Conservation (phyloP, 1,284 basidiomycete species). For the Porogramme epimiltina region DNA sequence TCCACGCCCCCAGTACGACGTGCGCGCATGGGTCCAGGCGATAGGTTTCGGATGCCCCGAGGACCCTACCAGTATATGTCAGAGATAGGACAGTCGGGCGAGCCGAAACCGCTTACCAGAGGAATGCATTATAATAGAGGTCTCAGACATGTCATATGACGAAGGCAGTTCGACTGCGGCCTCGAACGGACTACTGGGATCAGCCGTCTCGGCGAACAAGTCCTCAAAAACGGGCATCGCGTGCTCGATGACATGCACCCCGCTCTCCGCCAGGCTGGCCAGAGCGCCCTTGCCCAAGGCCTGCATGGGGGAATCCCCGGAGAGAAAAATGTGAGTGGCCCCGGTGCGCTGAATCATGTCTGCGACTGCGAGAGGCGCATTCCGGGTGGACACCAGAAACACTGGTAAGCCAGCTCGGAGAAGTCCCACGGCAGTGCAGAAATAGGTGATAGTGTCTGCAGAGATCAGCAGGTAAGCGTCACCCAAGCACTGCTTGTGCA, state of each 20-base stretch:
- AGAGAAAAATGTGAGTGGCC: slow-evolving; percentile 30
- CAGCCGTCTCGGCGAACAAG: slow-evolving; percentile 7
- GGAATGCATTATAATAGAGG: slow-evolving; percentile 21
- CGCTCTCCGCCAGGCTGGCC: background rate
- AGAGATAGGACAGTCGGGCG: background rate
- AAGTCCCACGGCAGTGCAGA: slow-evolving; percentile 31
- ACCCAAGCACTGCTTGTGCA: background rate
- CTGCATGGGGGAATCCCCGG: slow-evolving; percentile 21
- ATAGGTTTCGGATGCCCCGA: slow-evolving; percentile 7
- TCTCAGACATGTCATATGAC: slow-evolving; percentile 2
- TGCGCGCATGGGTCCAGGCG: background rate
- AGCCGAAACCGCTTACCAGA: slow-evolving; percentile 19
- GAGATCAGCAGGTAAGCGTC: background rate
- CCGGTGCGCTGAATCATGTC: slow-evolving; percentile 36
- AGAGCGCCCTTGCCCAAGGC: slow-evolving; percentile 8
- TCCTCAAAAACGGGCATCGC: slow-evolving; percentile 21
- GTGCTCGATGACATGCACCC: slow-evolving; percentile 1
- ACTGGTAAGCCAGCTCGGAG: slow-evolving; percentile 29
- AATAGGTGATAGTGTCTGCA: slow-evolving; percentile 38
- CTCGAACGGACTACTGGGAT: slow-evolving; percentile 5
- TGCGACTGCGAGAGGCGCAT: slow-evolving; percentile 36
- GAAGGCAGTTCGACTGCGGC: slow-evolving; percentile 8
- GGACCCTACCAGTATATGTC: background rate
- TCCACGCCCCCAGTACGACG: background rate
- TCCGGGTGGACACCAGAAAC: slow-evolving; percentile 43